Percentiles rank a stretch among this genome's conserved stretches.
phyloP scores from a whole-genome alignment of 2,329 filamentous ascomycete genomes.

The Neofusicoccum ribis region DNA sequence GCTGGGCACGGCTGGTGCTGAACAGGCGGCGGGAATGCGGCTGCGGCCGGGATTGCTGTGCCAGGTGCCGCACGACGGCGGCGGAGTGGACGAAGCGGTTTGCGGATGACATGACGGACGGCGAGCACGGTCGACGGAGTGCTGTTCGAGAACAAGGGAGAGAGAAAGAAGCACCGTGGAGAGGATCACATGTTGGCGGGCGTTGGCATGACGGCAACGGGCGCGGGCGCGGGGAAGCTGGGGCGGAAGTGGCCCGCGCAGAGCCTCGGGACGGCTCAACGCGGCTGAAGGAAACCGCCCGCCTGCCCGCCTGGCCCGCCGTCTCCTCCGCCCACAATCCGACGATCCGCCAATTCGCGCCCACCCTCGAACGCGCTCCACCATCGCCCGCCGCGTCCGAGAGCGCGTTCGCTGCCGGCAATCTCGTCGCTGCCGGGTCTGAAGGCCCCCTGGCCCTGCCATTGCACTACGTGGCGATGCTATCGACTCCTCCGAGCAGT shows the following conservation, averaged over 20 bases:
- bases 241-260: not conserved
- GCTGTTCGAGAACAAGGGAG: not conserved
- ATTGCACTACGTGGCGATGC: no score
- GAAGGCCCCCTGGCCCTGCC: no score
- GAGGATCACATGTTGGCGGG: conserved; percentile 10
- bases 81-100: not conserved
- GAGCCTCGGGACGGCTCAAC: conserved; percentile 6
- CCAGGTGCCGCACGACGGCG: not conserved
- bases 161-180: not conserved
- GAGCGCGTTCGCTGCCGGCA: not conserved
- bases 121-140: not conserved
- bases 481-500: no score
- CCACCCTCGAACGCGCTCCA: not conserved
- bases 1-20: conserved; percentile 33
- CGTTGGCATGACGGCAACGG: not conserved
- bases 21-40: conserved; percentile 31
- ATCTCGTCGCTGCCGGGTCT: not conserved
- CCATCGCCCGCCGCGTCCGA: not conserved
- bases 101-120: not conserved
- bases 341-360: not conserved
- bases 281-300: not conserved
- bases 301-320: not conserved
- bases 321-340: not conserved
- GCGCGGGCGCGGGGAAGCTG: conserved; percentile 9
- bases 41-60: not conserved